Conservation (phyloP, 1,284 basidiomycete species). For the Ustilago nuda region DNA sequence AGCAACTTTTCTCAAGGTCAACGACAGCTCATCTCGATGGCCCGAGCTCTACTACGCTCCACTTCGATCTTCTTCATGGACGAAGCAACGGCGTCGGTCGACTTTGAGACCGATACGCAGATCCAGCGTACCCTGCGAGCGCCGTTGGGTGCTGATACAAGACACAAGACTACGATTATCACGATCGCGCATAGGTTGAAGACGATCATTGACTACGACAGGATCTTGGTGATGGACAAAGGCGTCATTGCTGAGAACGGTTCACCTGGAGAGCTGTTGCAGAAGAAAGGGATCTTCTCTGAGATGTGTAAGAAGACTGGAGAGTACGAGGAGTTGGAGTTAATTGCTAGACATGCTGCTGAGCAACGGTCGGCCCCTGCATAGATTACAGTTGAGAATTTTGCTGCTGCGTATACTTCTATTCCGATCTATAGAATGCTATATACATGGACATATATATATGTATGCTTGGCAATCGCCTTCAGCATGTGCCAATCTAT, state of each 20-base stretch:
- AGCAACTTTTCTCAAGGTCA: constrained; percentile 66
- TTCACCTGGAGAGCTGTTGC: constrained; percentile 71
- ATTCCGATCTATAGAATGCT: too few relatives aligned
- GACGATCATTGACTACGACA: constrained; percentile 70
- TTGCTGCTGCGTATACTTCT: too few relatives aligned
- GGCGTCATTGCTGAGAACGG: constrained; percentile 72
- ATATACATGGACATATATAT: too few relatives aligned
- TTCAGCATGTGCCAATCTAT: too few relatives aligned
- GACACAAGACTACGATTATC: constrained; percentile 75
- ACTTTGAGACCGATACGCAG: constrained; percentile 56
- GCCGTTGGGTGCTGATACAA: constrained; percentile 21
- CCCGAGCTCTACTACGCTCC: constrained; percentile 60
- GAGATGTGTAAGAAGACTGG: constrained; percentile 58
- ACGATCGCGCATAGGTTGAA: constrained; percentile 79
- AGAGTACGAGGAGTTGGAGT: constrained; percentile 46
- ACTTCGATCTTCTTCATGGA: constrained; percentile 67
- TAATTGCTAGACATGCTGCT: constrained; percentile 24
- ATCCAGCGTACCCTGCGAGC: constrained; percentile 82
- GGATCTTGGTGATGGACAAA: constrained; percentile 72
- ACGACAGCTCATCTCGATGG: constrained; percentile 65
- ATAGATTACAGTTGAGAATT: too few relatives aligned
- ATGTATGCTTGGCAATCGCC: too few relatives aligned
- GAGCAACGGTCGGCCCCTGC: not conserved
- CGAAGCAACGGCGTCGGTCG: constrained; percentile 66
- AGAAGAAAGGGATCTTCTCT: constrained; percentile 49